Base-by-base conservation (phyloP, 441 rosid species). In the Codiaeum variegatum region DNA sequence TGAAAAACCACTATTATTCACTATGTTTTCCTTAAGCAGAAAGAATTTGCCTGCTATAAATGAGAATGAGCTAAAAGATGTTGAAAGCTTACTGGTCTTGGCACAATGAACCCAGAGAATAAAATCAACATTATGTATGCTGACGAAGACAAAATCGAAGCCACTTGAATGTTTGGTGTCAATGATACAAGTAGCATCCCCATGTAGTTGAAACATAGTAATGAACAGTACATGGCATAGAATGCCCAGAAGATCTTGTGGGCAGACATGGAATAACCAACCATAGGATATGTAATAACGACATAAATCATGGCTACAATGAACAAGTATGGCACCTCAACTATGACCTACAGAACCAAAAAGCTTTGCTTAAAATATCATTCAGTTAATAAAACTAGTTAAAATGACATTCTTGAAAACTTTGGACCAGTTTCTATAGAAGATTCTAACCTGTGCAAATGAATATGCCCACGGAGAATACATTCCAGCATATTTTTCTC, bases 401-500 rank as follows among this genome's bases (percentile, higher is more conserved):
- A 38, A 38, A 38, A 38, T 38, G 42, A 7, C 42, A 38, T 38
- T 23, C 59, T 21, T 6, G 28, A 18, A 11, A 26, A 40, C 23
- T 42, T 59, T 11, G 47, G 6, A 29, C 26, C 10, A n/a, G 13
- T 52, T 21, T 54, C 23, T 54, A 11, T 18, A 42, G 47, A 16
- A 63, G 62, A 47, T 66, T 28, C n/a, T 49, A 62, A 88, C 96
- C 93, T 84, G 97, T 64, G 95, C 84, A 52, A 84, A 73, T 29
- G 96, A 85, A 75, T 84, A 88, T 1, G 93, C 84, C 93, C 90
- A 77, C 3, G 89, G 70, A 15, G 89, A 78, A 81, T 88, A 90
- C 96, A 88, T 87, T 75, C 90, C 86, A 4, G 93, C 90, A 80
- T 88, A 93, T 70, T 83, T 84, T 82, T 93, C 92, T 6, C 89